Evolutionary conservation across 306 rosid species (phyloP), one percentile per base, ranked within the genome.

Genomic region (Prunus mume): DNA sequence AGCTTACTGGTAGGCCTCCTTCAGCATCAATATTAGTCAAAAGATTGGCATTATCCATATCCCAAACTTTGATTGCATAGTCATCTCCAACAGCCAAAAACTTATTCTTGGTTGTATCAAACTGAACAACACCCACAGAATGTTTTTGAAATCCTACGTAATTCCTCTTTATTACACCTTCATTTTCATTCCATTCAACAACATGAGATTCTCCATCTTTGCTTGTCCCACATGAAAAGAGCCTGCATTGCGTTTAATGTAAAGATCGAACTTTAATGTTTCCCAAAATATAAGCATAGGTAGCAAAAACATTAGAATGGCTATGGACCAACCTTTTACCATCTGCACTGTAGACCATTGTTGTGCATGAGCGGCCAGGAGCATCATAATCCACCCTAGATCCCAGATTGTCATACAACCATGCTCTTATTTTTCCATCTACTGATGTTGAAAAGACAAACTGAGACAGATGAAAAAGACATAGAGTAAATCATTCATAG

Each of bases 151-250:
- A 87, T 77, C 98, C 98, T 83, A 83, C 85, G 27, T 93, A 91
- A 63, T 87, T 80, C 74, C 97, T 88, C 87, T 88, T 91, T 20
- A 93, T 87, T 25, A 85, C 86, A 73, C 97, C 93, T 79, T 91
- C 98, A 79, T 85, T 86, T 83, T 93, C 96, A 69, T 91, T 88
- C 97, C 97, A 93, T 79, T 91, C 98, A 75, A 90, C 97, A 77
- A 91, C 85, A 72, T 88, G 87, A 17, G 97, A 93, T 22, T 87
- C 90, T n/a, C 98, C 97, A 0, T 86, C 92, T 82, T 88, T 83
- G 77, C 85, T 90, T 62, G 98, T 91, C 73, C 98, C 98, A n/a
- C 98, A 91, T 58, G 97, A 93, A 82, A 93, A 93, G 60, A 93
- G 93, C 86, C 98, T 91, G 72, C 68, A 78, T 76, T 41, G 17